Base-by-base conservation (phyloP, 495 filamentous ascomycete genomes). In the Hypoxylon perforatum region DNA sequence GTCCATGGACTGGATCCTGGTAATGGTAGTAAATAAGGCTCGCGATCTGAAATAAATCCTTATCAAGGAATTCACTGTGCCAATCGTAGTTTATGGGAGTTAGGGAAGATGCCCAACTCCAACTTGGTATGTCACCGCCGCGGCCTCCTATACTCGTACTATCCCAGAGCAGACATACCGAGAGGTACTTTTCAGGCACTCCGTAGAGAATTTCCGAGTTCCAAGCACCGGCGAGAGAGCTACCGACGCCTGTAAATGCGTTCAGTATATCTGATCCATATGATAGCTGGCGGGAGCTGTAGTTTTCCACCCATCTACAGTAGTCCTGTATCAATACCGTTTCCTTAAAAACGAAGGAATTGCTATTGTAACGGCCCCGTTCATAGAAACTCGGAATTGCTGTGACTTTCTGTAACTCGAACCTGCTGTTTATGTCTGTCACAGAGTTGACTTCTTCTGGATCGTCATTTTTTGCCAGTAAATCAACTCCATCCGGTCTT, bases 171-270 rank as follows among this genome's bases (percentile, higher is more conserved):
- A 78, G 60, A 44, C 64, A 69, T 4, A 54, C 38, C 4, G 67
- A 57, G 21, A 77, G 53, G 53, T 74, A 67, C 48, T 57, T 69
- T 47, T 59, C 63, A 5, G 75, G 74, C 8, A 76, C 41, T 19
- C 75, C 71, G 45, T 51, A 77, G 0, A 77, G 15, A 19, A 71
- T 66, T 1, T 15, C 46, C 1, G 61, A 58, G 14, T 44, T 19
- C 18, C 75, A 59, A 6, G 23, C 41, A 11, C 36, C 25, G n/a
- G 54, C 18, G 4, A 78, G 57, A 1, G 61, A 38, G 17, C 68
- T 73, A 1, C 54, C 55, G 8, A 79, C 63, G 8, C 75, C 73
- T 17, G 35, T 39, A 62, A 77, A 79, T 1, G 74, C 77, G 2
- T 68, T 68, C 5, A 79, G 63, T 18, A 75, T 73, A 48, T 77